Percentiles rank a stretch among this genome's conserved stretches.
phyloP scores from a whole-genome alignment of 1,284 basidiomycete genomes.

The Malassezia sympodialis region DNA sequence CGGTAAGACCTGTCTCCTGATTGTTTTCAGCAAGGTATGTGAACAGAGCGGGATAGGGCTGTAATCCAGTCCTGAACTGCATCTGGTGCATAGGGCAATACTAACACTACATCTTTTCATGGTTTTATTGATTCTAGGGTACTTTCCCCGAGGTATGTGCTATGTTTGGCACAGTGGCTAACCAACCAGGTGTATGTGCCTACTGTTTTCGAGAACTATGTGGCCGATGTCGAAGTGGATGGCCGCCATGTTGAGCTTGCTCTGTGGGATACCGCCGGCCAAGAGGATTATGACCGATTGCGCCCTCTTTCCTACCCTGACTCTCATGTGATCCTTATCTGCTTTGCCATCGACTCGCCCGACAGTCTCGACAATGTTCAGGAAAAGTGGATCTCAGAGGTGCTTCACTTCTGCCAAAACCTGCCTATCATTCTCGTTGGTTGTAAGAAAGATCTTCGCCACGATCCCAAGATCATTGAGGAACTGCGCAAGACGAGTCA shows the following conservation, averaged over 20 bases:
- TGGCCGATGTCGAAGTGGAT: conserved; percentile 78
- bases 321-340: conserved; percentile 85
- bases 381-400: conserved; percentile 94
- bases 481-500: conserved; percentile 48
- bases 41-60: not conserved
- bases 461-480: conserved; percentile 48
- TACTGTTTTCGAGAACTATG: conserved; percentile 83
- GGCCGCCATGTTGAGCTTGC: conserved; percentile 84
- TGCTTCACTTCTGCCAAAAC: conserved; percentile 79
- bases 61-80: not conserved
- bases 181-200: conserved; percentile 69
- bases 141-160: conserved; percentile 75
- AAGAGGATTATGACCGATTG: conserved; percentile 60
- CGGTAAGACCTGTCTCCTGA: conserved; percentile 73
- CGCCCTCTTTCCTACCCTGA: conserved; percentile 69
- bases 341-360: conserved; percentile 82
- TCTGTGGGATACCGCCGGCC: conserved; percentile 89
- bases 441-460: conserved; percentile 60
- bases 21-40: conserved; percentile 65
- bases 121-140: conserved; percentile 51
- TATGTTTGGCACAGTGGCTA: not conserved
- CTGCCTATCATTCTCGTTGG: conserved; percentile 81
- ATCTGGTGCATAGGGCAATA: not conserved
- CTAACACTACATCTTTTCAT: conserved; percentile 5
- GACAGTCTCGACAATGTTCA: conserved; percentile 88